Percentiles rank a stretch among this genome's conserved stretches.
These are phyloP conservation scores for Geotrichum bryndzae DNA, from an alignment of 1,139 yeast genomes.

Conservation along the genomic window DNA sequence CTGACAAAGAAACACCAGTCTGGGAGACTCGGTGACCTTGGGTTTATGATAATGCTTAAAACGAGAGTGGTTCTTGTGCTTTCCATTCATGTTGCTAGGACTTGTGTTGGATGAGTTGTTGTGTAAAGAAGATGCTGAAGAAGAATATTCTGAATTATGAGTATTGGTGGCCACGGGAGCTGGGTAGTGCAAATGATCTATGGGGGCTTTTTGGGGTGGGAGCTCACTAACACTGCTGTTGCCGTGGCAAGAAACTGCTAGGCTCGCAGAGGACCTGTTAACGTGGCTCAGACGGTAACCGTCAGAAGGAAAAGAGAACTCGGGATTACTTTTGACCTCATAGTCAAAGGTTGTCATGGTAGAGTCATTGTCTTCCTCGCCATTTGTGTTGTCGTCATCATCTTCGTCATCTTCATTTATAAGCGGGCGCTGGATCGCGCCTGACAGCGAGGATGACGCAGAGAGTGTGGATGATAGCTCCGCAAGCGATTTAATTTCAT, in stretches of 20 bases:
- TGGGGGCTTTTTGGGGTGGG: not conserved
- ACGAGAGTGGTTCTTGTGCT: slow-evolving; percentile 16
- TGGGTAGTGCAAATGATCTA: not conserved
- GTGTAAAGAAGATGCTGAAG: not conserved
- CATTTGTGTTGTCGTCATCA: slow-evolving; percentile 6
- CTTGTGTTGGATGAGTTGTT: not conserved
- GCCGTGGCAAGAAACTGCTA: not conserved
- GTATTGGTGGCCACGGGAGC: not conserved
- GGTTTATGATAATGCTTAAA: slow-evolving; percentile 37
- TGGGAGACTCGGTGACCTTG: slow-evolving; percentile 35
- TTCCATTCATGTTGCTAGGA: not conserved
- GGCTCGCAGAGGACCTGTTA: not conserved
- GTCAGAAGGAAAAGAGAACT: not conserved
- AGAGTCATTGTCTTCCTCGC: slow-evolving; percentile 15
- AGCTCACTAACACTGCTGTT: not conserved
- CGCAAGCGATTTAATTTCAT: slow-evolving; percentile 21
- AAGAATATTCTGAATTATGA: not conserved
- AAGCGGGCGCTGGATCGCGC: slow-evolving; percentile 20
- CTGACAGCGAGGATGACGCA: slow-evolving; percentile 31
- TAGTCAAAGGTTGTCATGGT: slow-evolving; percentile 6
- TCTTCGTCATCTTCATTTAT: slow-evolving; percentile 17
- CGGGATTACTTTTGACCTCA: not conserved
- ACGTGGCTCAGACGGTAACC: not conserved
- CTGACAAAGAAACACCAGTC: slow-evolving; percentile 32
- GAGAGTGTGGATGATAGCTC: slow-evolving; percentile 28